Conservation (phyloP, 1,284 basidiomycete species). For the Ceratobasidium sp. region DNA sequence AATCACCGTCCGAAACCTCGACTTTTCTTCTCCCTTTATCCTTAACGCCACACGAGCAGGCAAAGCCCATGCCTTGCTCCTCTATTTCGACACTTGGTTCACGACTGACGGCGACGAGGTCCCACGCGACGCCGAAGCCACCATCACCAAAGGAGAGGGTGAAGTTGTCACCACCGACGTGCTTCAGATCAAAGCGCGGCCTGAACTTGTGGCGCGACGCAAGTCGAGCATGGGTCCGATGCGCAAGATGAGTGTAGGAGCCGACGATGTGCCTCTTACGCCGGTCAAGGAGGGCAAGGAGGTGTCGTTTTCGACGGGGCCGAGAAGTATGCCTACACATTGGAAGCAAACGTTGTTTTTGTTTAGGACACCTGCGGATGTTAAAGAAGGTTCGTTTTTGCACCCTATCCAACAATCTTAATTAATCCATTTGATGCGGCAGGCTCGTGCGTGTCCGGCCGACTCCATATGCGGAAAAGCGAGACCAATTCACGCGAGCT, state of each 20-base stretch:
- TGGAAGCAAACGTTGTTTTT: constrained; percentile 98
- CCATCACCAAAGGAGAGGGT: constrained; percentile 46
- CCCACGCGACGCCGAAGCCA: constrained; percentile 58
- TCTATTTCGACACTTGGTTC: constrained; percentile 98
- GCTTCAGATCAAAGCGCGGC: constrained; percentile 46
- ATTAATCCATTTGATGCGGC: background rate
- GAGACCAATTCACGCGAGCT: constrained; percentile 87
- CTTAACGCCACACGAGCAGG: constrained; percentile 70
- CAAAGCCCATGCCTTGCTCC: constrained; percentile 85
- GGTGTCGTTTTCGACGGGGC: constrained; percentile 79
- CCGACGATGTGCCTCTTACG: constrained; percentile 2
- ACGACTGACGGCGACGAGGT: constrained; percentile 71
- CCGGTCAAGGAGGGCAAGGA: constrained; percentile 44
- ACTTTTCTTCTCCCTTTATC: constrained; percentile 82
- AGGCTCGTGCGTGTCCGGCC: constrained; percentile 85
- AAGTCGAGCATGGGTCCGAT: constrained; percentile 44
- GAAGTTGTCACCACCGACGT: constrained; percentile 51
- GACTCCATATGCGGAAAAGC: constrained; percentile 87
- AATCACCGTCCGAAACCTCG: constrained; percentile 77
- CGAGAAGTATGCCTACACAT: constrained; percentile 89
- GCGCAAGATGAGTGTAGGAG: constrained; percentile 37
- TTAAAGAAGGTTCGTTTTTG: constrained; percentile 85
- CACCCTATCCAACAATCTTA: too few species aligned
- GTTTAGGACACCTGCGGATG: constrained; percentile 81
- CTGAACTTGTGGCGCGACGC: constrained; percentile 43